Evolutionary conservation across 1,139 yeast species (phyloP).

Genomic region (Sugiyamaella sp.): DNA sequence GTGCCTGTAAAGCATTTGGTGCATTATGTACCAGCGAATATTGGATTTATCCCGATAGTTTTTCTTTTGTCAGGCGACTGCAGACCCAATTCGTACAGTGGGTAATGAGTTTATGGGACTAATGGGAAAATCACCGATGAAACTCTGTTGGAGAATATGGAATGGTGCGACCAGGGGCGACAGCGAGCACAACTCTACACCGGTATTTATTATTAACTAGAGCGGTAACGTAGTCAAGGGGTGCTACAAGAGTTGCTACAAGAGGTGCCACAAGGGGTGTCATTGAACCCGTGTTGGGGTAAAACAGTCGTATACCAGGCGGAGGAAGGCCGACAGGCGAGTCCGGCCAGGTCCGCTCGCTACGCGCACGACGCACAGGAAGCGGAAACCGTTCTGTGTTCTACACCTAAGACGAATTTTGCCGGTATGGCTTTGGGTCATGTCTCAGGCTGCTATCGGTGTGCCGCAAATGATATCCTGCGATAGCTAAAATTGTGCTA

Average conservation of each 20-base stretch:
- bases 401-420: not conserved
- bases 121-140: not conserved
- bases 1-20: not conserved
- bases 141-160: slow-evolving; percentile 7
- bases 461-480: not conserved
- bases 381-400: slow-evolving; percentile 3
- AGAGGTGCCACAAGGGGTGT: no score
- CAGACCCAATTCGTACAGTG: slow-evolving; percentile 14
- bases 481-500: slow-evolving; percentile 2
- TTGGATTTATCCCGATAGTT: slow-evolving; percentile 4
- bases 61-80: slow-evolving; percentile 18
- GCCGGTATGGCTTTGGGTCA: not conserved
- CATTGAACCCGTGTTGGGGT: no score
- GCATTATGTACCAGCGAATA: not conserved
- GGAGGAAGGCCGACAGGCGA: no score
- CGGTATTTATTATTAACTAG: no score
- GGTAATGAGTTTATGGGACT: not conserved
- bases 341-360: no score
- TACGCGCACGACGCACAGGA: not conserved
- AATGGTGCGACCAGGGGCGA: no score
- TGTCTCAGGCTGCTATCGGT: not conserved
- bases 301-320: no score
- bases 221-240: no score
- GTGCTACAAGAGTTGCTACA: no score
- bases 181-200: no score